Evolutionary conservation across 139 green algal genomes (phyloP).

Genomic region (Chlamydomonas schloesseri): DNA sequence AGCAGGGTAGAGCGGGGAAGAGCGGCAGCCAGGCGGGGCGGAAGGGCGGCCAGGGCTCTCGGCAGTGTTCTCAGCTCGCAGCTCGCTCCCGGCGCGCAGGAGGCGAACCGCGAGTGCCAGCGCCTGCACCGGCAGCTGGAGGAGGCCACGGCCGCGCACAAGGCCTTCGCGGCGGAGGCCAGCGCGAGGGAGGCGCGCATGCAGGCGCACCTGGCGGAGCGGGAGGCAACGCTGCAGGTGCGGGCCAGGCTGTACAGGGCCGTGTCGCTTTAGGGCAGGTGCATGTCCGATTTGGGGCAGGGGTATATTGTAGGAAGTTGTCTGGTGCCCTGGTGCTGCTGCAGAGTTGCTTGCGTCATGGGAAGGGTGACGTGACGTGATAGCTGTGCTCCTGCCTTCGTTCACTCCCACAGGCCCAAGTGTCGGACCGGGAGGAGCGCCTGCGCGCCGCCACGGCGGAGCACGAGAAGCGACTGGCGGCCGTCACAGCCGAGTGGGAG

Average conservation of each 20-base stretch:
- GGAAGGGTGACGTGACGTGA: background rate
- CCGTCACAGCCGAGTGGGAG: constrained; percentile 15
- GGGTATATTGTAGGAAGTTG: no score
- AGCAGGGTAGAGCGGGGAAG: background rate
- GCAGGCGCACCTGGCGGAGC: constrained; percentile 25
- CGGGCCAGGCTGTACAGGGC: no score
- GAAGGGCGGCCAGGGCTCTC: no score
- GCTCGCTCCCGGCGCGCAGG: constrained; percentile 1
- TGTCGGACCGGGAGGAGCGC: constrained; percentile 24
- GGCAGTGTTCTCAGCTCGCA: no score
- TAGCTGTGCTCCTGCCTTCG: no score
- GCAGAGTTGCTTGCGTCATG: no score
- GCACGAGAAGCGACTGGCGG: constrained; percentile 1
- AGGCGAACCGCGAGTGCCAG: constrained; percentile 38
- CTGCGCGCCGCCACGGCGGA: background rate
- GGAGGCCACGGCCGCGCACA: constrained; percentile 26
- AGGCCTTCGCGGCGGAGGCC: background rate
- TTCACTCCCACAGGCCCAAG: background rate
- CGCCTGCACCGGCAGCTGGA: constrained; percentile 40
- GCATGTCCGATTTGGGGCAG: no score
- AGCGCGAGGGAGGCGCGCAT: background rate
- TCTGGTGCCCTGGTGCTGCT: no score
- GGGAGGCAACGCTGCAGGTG: constrained; percentile 28
- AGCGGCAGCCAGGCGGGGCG: no score
- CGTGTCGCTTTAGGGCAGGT: background rate